Evolutionary conservation across 1,284 basidiomycete species (phyloP).

Genomic region (Calocybe gambosa): DNA sequence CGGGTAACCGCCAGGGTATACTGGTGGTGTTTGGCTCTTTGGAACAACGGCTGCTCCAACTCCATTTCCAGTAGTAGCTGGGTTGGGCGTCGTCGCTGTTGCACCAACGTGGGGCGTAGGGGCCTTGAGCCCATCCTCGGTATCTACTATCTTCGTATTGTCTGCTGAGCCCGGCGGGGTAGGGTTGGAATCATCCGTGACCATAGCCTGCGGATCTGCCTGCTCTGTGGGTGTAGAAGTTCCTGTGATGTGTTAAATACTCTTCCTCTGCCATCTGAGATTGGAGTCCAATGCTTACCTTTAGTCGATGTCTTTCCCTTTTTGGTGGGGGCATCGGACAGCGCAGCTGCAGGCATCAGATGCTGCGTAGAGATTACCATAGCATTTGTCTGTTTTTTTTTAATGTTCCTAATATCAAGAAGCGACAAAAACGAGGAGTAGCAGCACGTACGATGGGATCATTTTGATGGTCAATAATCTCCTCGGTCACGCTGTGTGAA

Average conservation of each 20-base stretch:
- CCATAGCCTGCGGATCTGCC: slow-evolving; percentile 23
- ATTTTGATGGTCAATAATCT: slow-evolving; percentile 57
- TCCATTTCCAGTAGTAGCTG: slow-evolving; percentile 1
- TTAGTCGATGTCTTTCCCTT: slow-evolving; percentile 8
- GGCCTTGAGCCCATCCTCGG: slow-evolving; percentile 43
- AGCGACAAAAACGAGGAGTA: background rate
- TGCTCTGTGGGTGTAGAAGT: slow-evolving; percentile 23
- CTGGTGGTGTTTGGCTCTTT: slow-evolving; percentile 19
- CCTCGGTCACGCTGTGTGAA: slow-evolving; percentile 60
- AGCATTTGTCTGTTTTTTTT: slow-evolving; percentile 69
- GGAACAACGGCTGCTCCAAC: slow-evolving; percentile 6
- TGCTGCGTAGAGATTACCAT: slow-evolving; percentile 87
- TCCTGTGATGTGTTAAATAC: slow-evolving; percentile 13
- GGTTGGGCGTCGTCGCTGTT: slow-evolving; percentile 7
- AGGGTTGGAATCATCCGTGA: slow-evolving; percentile 26
- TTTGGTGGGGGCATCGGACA: slow-evolving; percentile 10
- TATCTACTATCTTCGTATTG: slow-evolving; percentile 43
- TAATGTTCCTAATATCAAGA: background rate
- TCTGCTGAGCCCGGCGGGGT: slow-evolving; percentile 26
- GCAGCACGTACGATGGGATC: slow-evolving; percentile 54
- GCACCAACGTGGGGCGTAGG: slow-evolving; percentile 20
- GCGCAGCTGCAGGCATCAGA: slow-evolving; percentile 43
- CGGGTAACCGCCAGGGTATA: slow-evolving; percentile 29
- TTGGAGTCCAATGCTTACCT: background rate
- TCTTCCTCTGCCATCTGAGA: background rate